Base-by-base conservation (phyloP, 192 early-diverging fungal genomes). In the Diversispora epigaea region DNA sequence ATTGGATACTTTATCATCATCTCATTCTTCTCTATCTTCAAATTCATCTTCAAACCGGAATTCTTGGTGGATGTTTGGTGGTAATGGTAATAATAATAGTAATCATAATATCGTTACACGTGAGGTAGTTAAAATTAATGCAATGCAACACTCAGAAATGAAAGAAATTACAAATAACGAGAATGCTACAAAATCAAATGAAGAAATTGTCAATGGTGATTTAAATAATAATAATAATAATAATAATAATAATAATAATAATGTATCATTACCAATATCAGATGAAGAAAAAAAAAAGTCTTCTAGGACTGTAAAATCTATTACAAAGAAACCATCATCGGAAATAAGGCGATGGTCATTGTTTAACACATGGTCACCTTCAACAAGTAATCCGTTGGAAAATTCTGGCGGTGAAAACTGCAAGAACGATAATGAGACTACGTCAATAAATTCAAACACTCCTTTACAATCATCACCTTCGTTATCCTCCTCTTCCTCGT, bases 341-440 rank as follows among this genome's bases (percentile, higher is more conserved):
- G 57, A 73, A 32, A 73, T 61, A 47, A 44, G 45, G 41, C 21
- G 71, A 25, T 73, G 71, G 71, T 73, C 71, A 43, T 47, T 73
- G 45, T 73, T 73, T 73, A 7, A 57, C 19, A 57, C 71, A 41
- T 73, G 71, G 71, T 73, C 71, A 3, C 6, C 71, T 15, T 73
- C 71, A 3, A 44, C 52, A 6, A 43, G 43, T 14, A 45, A 58
- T 25, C 45, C 58, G 9, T 6, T 47, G 7, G 57, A 73, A 15
- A 25, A 7, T 0, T 8, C 71, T 22, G 58, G 60, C 8, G 69
- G 21, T 11, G 32, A 52, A 44, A 71, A 57, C n/a, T 50, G 45
- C 39, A 57, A 57, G 4, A 57, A 68, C 0, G 21, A 0, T 58
- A 15, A 21, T 8, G 12, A 46, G 3, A 44, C 8, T 69, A 19